Percentiles rank a stretch among this genome's conserved stretches.
phyloP scores from a whole-genome alignment of 805 yeast species.

The Sungouiella blattae region DNA sequence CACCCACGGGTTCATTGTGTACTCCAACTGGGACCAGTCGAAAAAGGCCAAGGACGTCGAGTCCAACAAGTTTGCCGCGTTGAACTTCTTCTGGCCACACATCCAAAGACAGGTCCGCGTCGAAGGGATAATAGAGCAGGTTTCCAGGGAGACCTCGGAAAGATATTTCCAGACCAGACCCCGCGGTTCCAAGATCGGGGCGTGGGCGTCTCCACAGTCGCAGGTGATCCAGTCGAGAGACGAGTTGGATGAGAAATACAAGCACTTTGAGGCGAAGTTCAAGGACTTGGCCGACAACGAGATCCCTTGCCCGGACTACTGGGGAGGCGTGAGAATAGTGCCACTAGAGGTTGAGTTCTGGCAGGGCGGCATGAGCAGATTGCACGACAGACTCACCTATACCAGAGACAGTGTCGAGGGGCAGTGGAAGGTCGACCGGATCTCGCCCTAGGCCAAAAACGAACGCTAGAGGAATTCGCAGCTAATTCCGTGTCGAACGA shows the following conservation, averaged over 20 bases:
- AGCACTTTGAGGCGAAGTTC: slow-evolving; percentile 51
- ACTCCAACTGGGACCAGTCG: slow-evolving; percentile 88
- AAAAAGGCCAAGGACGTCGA: slow-evolving; percentile 72
- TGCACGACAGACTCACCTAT: slow-evolving; percentile 84
- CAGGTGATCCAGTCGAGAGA: slow-evolving; percentile 53
- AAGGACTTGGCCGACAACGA: slow-evolving; percentile 52
- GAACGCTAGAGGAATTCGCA: no score
- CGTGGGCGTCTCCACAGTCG: slow-evolving; percentile 95
- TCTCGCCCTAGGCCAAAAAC: slow-evolving; percentile 56
- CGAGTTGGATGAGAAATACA: slow-evolving; percentile 55
- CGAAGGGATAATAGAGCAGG: slow-evolving; percentile 78
- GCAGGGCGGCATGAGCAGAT: slow-evolving; percentile 90
- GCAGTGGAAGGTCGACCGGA: slow-evolving; percentile 63
- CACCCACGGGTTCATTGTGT: slow-evolving; percentile 75
- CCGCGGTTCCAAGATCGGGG: slow-evolving; percentile 89
- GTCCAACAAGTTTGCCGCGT: slow-evolving; percentile 74
- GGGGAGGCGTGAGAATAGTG: slow-evolving; percentile 92
- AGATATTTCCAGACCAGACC: slow-evolving; percentile 86
- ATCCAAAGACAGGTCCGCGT: slow-evolving; percentile 90
- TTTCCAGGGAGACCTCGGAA: slow-evolving; percentile 68
- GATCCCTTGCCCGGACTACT: slow-evolving; percentile 86
- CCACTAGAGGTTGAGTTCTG: slow-evolving; percentile 94
- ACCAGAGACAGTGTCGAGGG: slow-evolving; percentile 48
- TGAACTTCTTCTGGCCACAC: slow-evolving; percentile 90
- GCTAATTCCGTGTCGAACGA: no score